phyloP scores from a whole-genome alignment of 257 asterid species.

The Oldenlandia corymbosa region DNA sequence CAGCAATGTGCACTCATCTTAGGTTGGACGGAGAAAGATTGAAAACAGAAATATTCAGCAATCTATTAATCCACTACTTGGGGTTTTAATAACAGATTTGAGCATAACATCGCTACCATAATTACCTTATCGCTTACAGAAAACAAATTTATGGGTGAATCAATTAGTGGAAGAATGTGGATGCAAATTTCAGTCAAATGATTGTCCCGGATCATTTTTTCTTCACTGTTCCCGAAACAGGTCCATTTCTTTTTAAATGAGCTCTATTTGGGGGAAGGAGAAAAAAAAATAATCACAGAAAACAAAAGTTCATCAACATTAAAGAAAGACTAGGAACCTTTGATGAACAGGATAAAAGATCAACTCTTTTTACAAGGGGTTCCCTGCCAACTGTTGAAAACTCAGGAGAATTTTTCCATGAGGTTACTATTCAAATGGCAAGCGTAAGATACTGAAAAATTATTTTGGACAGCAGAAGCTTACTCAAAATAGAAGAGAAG shows the following conservation, averaged over 20 bases:
- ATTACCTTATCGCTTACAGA: slow-evolving; percentile 1
- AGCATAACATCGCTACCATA: background rate
- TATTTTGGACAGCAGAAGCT: background rate
- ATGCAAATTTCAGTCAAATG: background rate
- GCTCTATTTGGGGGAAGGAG: background rate
- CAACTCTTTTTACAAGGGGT: background rate
- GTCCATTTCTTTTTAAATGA: background rate
- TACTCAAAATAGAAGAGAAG: background rate
- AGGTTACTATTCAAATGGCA: background rate
- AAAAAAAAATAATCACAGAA: background rate
- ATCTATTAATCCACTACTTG: background rate
- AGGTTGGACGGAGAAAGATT: background rate
- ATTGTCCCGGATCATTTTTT: background rate
- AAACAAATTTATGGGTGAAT: background rate
- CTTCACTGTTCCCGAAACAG: background rate
- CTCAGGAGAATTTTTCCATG: background rate
- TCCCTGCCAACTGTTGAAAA: background rate
- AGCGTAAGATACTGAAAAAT: background rate
- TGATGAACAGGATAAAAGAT: background rate
- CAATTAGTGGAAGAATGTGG: background rate
- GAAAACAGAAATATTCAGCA: background rate
- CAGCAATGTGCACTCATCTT: background rate
- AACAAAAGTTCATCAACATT: background rate
- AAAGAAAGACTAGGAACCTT: background rate
- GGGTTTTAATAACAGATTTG: background rate